phyloP scores from a whole-genome alignment of 495 filamentous ascomycete species.

The Venustampulla echinocandica region DNA sequence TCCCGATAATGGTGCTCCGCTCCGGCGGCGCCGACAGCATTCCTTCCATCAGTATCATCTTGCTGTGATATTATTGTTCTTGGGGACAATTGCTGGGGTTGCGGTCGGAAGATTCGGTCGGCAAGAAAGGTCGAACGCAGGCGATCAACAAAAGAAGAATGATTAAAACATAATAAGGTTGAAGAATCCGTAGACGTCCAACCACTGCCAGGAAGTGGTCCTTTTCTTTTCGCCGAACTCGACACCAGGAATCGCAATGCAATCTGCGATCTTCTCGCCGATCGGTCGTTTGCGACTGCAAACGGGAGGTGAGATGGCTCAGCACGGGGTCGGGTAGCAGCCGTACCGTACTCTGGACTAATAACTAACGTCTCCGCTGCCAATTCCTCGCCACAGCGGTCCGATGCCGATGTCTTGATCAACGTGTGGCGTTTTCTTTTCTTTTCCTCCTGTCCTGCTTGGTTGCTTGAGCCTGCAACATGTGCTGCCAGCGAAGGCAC shows the following conservation, averaged over 20 bases:
- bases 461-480: not conserved
- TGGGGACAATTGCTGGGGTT: no score
- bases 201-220: not conserved
- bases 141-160: not conserved
- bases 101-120: not conserved
- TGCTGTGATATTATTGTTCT: slow-evolving; percentile 1
- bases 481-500: not conserved
- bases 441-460: not conserved
- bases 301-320: no score
- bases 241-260: no score
- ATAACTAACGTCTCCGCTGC: no score
- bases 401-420: no score
- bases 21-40: slow-evolving; percentile 45
- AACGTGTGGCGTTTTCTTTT: not conserved
- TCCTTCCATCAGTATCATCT: slow-evolving; percentile 43
- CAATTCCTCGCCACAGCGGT: no score
- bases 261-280: no score
- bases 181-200: no score
- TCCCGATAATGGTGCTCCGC: slow-evolving; percentile 45
- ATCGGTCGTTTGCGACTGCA: no score
- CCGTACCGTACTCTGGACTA: no score
- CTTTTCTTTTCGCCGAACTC: not conserved
- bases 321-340: no score
- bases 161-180: not conserved
- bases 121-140: not conserved